A percentile compares a stretch with the other conserved stretches of the same genome.
Conservation (phyloP, 306 rosid species). For the Pyrus pyrifolia region DNA sequence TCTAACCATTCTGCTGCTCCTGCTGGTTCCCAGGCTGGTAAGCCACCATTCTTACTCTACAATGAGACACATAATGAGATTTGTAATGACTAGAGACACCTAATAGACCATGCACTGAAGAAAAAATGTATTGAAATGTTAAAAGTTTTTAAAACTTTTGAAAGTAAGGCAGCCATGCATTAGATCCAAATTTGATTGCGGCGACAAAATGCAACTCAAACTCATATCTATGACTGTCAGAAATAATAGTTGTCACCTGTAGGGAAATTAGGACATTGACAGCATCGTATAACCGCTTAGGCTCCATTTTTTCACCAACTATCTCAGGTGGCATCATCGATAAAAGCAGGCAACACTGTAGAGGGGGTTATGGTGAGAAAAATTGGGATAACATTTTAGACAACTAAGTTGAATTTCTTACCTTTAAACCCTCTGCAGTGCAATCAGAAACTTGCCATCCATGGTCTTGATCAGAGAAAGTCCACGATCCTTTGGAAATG, state of each 20-base stretch:
- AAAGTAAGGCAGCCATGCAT: background rate
- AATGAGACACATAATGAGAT: background rate
- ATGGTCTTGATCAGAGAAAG: constrained; percentile 71
- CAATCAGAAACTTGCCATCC: constrained; percentile 82
- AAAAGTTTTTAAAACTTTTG: too few species aligned
- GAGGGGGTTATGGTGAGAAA: background rate
- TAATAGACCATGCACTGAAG: too few species aligned
- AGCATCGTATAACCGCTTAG: constrained; percentile 39
- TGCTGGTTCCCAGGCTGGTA: constrained; percentile 63
- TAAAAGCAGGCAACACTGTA: constrained; percentile 55
- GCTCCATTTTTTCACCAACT: constrained; percentile 59
- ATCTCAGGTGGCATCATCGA: constrained; percentile 48
- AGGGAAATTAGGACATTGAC: constrained; percentile 50
- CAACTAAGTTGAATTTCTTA: background rate
- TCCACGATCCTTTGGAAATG: constrained; percentile 73
- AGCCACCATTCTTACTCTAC: constrained; percentile 68
- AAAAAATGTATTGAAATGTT: too few species aligned
- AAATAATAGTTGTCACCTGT: constrained; percentile 32
- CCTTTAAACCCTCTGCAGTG: constrained; percentile 76
- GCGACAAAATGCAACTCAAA: background rate
- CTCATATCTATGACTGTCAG: background rate
- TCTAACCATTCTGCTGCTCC: constrained; percentile 60
- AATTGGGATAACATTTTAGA: background rate
- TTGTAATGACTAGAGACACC: too few species aligned
- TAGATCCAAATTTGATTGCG: background rate